Evolutionary conservation across 116 monocot genomes (phyloP).

Genomic region (Cymodocea nodosa): DNA sequence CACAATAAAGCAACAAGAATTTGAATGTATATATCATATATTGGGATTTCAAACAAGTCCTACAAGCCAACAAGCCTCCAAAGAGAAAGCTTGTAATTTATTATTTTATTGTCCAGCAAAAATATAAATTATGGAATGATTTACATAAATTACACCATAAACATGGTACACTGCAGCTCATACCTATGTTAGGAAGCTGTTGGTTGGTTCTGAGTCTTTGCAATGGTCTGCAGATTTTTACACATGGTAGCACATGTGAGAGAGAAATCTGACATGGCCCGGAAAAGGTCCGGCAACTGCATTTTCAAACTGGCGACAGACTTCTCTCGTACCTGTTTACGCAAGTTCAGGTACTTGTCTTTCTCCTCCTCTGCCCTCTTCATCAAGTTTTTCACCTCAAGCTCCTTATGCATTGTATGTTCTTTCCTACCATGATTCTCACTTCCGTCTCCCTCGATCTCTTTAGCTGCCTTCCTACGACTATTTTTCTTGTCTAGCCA

Average conservation of each 20-base stretch:
- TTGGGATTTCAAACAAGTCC: too few species aligned
- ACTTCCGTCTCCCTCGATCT: conserved; percentile 9
- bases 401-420: conserved; percentile 33
- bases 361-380: conserved; percentile 46
- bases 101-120: too few species aligned
- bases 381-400: conserved; percentile 48
- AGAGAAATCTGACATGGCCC: conserved; percentile 61
- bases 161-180: too few species aligned
- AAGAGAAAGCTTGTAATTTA: too few species aligned
- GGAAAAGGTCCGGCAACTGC: conserved; percentile 78
- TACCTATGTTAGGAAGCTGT: too few species aligned
- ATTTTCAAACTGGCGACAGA: conserved; percentile 52
- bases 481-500: conserved; percentile 53
- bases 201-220: conserved; percentile 13
- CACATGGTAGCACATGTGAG: conserved; percentile 45
- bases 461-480: neutral
- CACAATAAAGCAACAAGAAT: too few species aligned
- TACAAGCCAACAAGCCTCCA: too few species aligned
- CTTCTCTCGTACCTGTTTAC: conserved; percentile 80
- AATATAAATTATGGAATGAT: too few species aligned
- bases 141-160: too few species aligned
- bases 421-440: conserved; percentile 34
- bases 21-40: too few species aligned
- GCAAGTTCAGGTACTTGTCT: conserved; percentile 29
- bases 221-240: conserved; percentile 28